Evolutionary conservation across 352 stramenopile species (phyloP), one percentile per base, ranked within the genome.

Genomic region (Peronospora destructor): DNA sequence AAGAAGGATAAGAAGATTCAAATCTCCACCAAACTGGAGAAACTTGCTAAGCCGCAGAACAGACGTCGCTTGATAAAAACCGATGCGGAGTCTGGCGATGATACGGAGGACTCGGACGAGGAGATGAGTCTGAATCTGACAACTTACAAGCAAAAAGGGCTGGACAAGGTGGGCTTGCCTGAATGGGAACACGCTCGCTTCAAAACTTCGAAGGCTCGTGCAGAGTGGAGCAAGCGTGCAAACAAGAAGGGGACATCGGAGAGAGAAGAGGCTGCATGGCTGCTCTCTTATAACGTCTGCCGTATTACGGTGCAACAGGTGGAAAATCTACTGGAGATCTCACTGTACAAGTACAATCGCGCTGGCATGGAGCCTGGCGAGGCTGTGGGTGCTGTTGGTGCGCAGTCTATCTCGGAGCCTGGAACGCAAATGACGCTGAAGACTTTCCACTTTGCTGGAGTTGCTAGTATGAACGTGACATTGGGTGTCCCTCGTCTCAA

Each of bases 391-490:
- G 96, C 95, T 11, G 95, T 98, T 28, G 96, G 90, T 32, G 97
- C 95, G 16, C 96, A 99, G 67, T 97, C 83, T 47, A 98, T 99
- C 50, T 96, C 88, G 25, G 97, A 99, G 56, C 93, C 90, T 6
- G 88, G 79, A 67, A 97, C 85, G 10, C 93, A 98, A 66, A 98
- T 98, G 92, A 98, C 93, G 38, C 69, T 98, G 7, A 98, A 99
- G 68, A 99, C 96, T 17, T 99, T 99, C 65, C 97, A 99, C 75
- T 99, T 99, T 81, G 96, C 95, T 32, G 97, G 97, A 66, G 97
- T 99, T 39, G 97, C 96, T 19, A 98, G 89, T 49, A 99, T 99
- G 97, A 99, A 99, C 75, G 96, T 99, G 33, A 99, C 97, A 21
- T 84, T 99, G 6, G 97, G 97, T 76, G 97, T 99, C 33, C 97